Conservation (phyloP, 805 yeast genomes). For the Torulaspora franciscae region DNA sequence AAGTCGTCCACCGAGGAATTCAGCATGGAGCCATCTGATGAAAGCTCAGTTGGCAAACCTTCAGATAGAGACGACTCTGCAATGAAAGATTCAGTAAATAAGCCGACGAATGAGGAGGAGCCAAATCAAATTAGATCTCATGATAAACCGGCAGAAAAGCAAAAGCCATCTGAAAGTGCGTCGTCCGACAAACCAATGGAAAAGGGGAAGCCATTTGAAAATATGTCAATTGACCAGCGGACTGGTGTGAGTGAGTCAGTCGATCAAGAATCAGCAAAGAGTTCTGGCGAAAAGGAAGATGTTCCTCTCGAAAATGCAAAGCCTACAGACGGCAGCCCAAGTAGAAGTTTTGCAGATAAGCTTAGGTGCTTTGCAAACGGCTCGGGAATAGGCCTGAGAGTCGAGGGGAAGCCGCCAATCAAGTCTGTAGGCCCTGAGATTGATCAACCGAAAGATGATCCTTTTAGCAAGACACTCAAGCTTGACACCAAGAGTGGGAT, state of each 20-base stretch:
- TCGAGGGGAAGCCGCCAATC: conserved; percentile 5
- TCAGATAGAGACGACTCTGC: not conserved
- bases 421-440: not conserved
- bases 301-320: not conserved
- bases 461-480: not conserved
- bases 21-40: not conserved
- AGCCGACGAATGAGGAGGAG: too few relatives aligned
- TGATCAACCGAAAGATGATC: not conserved
- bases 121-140: too few relatives aligned
- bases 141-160: too few relatives aligned
- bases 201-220: too few relatives aligned
- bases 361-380: conserved; percentile 17
- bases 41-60: not conserved
- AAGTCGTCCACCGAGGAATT: not conserved
- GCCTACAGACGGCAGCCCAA: conserved; percentile 2
- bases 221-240: too few relatives aligned
- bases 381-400: conserved; percentile 21
- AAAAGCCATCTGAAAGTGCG: too few relatives aligned
- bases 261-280: not conserved
- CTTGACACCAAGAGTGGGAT: not conserved
- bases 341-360: conserved; percentile 19
- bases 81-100: not conserved
- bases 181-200: too few relatives aligned
- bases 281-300: not conserved
- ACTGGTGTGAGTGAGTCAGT: too few relatives aligned